Percentiles rank a stretch among this genome's conserved stretches.
These are phyloP conservation scores for Sequoia sempervirens DNA, from an alignment of 75 land plant genomes.

Conservation along the genomic window DNA sequence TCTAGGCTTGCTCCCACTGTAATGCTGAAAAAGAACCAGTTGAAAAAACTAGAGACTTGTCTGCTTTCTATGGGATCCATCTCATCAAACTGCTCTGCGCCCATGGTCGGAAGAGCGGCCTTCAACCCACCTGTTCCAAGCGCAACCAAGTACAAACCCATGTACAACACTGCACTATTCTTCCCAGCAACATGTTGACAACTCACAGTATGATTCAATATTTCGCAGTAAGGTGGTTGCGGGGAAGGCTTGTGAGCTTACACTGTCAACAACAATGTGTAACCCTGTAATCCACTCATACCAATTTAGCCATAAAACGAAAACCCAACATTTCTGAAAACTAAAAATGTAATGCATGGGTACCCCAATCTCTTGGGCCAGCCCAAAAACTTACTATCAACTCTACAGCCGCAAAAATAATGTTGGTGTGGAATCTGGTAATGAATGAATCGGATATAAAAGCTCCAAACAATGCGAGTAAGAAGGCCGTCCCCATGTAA, in stretches of 20 bases:
- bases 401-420: constrained; percentile 39
- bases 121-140: constrained; percentile 45
- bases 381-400: constrained; percentile 51
- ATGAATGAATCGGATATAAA: constrained; percentile 63
- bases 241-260: constrained; percentile 32
- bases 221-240: constrained; percentile 24
- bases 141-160: constrained; percentile 43
- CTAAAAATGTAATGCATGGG: background rate
- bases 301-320: too few relatives aligned
- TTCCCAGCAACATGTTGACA: constrained; percentile 9
- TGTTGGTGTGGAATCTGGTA: constrained; percentile 40
- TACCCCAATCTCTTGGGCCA: too few relatives aligned
- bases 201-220: background rate
- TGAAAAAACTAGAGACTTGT: constrained; percentile 49
- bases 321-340: background rate
- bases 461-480: constrained; percentile 64
- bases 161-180: constrained; percentile 20
- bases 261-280: constrained; percentile 22
- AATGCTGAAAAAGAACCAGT: constrained; percentile 39
- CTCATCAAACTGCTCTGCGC: constrained; percentile 69
- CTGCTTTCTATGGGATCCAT: constrained; percentile 34
- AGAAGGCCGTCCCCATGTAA: constrained; percentile 74
- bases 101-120: constrained; percentile 30
- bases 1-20: constrained; percentile 37
- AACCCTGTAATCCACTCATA: constrained; percentile 18